A percentile compares a stretch with the other conserved stretches of the same genome.
These are phyloP conservation scores for Heliophila coronopifolia DNA, from an alignment of 441 rosid species.

Conservation along the genomic window DNA sequence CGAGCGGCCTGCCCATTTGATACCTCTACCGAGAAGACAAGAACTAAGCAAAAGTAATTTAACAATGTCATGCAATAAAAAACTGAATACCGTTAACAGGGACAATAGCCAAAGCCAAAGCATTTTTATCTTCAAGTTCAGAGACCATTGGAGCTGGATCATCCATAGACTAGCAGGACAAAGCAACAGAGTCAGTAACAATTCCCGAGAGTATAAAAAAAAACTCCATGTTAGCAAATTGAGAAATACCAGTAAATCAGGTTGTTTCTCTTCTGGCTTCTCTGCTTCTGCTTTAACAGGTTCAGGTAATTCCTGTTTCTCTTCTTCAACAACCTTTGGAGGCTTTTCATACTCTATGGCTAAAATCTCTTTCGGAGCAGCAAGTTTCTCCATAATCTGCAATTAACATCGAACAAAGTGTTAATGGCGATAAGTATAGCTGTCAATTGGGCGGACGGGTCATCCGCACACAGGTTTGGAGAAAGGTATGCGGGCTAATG, in stretches of 20 bases:
- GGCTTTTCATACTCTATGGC: slow-evolving; percentile 68
- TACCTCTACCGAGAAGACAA: no score
- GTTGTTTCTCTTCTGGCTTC: slow-evolving; percentile 53
- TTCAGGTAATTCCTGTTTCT: slow-evolving; percentile 48
- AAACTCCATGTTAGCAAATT: background rate
- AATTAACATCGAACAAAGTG: slow-evolving; percentile 14
- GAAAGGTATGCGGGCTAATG: no score
- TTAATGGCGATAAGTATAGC: no score
- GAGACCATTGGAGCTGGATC: slow-evolving; percentile 66
- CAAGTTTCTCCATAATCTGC: slow-evolving; percentile 47
- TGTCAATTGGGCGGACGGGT: no score
- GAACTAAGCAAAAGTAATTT: background rate
- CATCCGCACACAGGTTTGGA: no score
- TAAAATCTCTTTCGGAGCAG: slow-evolving; percentile 65
- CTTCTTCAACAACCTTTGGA: slow-evolving; percentile 34
- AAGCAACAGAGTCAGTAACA: slow-evolving; percentile 2
- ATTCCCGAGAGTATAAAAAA: slow-evolving; percentile 2
- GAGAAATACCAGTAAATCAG: slow-evolving; percentile 67
- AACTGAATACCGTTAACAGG: slow-evolving; percentile 43
- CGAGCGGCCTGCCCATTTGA: no score
- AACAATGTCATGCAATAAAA: background rate
- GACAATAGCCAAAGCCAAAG: slow-evolving; percentile 86
- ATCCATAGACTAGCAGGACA: slow-evolving; percentile 48
- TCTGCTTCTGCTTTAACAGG: slow-evolving; percentile 53
- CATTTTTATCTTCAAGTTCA: slow-evolving; percentile 73